A percentile compares a stretch with the other conserved stretches of the same genome.
Evolutionary conservation across 208 protist genomes (phyloP).

Genomic region (Trypanosoma platydactyli): DNA sequence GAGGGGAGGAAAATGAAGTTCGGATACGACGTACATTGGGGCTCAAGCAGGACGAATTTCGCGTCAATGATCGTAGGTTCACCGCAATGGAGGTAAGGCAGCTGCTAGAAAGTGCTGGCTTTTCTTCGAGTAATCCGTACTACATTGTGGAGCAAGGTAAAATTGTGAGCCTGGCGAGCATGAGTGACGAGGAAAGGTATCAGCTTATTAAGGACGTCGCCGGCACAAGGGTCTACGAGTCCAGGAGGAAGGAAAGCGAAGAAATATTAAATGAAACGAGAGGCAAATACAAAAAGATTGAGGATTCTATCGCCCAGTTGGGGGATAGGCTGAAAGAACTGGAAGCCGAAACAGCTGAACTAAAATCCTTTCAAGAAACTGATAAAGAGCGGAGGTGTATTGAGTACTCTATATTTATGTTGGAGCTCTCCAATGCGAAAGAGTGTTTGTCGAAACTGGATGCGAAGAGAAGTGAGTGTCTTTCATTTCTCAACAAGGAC

Average conservation of each 20-base stretch:
- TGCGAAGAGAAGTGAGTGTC: conserved; percentile 43
- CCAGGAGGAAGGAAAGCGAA: conserved; percentile 91
- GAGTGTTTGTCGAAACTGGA: conserved; percentile 58
- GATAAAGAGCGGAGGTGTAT: conserved; percentile 90
- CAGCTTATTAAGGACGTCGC: conserved; percentile 98
- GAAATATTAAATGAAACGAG: conserved; percentile 94
- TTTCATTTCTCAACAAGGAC: conserved; percentile 44
- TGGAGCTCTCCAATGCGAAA: conserved; percentile 61
- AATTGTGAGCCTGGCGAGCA: conserved; percentile 92
- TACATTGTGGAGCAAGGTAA: conserved; percentile 99
- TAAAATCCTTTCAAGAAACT: conserved; percentile 91
- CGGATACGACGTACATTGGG: conserved; percentile 96
- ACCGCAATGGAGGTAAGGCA: conserved; percentile 92
- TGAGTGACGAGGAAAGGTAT: conserved; percentile 95
- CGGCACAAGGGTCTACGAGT: conserved; percentile 98
- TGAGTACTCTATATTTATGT: conserved; percentile 92
- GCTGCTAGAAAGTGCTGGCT: conserved; percentile 98
- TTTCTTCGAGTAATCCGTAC: conserved; percentile 98
- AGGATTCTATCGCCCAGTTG: conserved; percentile 92
- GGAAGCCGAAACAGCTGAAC: conserved; percentile 94
- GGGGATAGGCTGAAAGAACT: conserved; percentile 93
- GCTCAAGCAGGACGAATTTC: conserved; percentile 99
- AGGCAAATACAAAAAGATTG: conserved; percentile 82
- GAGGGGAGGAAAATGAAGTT: conserved; percentile 91
- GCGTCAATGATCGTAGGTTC: conserved; percentile 96